phyloP scores from a whole-genome alignment of 768 basidiomycete species.

The Mrakia hoshinonis region DNA sequence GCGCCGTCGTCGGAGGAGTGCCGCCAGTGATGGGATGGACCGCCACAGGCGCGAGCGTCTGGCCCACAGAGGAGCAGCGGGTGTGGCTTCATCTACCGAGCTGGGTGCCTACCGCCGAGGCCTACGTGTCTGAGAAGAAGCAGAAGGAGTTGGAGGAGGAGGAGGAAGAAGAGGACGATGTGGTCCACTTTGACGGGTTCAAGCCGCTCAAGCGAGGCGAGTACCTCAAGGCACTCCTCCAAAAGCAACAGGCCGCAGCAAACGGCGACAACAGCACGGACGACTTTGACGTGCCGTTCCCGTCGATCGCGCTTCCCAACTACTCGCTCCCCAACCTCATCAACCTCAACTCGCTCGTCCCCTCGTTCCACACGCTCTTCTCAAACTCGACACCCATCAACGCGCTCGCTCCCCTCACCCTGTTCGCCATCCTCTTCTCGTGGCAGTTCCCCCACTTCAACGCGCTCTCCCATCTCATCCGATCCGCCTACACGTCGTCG shows the following conservation, averaged over 20 bases:
- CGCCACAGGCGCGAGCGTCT: constrained; percentile 71
- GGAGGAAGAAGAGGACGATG: constrained; percentile 17
- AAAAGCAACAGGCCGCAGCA: neutral
- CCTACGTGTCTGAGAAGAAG: constrained; percentile 6
- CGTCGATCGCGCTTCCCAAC: constrained; percentile 22
- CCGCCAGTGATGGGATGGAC: constrained; percentile 99
- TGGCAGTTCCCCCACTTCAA: constrained; percentile 99
- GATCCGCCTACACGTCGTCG: constrained; percentile 80
- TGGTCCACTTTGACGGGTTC: constrained; percentile 23
- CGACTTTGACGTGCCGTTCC: constrained; percentile 15
- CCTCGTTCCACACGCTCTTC: constrained; percentile 40
- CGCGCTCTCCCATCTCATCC: constrained; percentile 74
- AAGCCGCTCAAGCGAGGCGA: constrained; percentile 1
- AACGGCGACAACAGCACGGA: neutral
- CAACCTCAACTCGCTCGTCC: constrained; percentile 27
- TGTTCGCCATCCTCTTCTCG: constrained; percentile 78
- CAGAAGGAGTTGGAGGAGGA: constrained; percentile 4
- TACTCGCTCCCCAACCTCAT: constrained; percentile 28
- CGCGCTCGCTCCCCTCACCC: constrained; percentile 66
- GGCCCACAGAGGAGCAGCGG: constrained; percentile 58
- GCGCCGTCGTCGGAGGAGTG: constrained; percentile 79
- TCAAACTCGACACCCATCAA: constrained; percentile 42
- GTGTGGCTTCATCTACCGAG: constrained; percentile 51
- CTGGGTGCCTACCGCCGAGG: constrained; percentile 19
- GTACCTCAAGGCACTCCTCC: constrained; percentile 1